These are phyloP conservation scores for Terana coerulea DNA, from an alignment of 768 basidiomycete genomes.

Conservation along the genomic window DNA sequence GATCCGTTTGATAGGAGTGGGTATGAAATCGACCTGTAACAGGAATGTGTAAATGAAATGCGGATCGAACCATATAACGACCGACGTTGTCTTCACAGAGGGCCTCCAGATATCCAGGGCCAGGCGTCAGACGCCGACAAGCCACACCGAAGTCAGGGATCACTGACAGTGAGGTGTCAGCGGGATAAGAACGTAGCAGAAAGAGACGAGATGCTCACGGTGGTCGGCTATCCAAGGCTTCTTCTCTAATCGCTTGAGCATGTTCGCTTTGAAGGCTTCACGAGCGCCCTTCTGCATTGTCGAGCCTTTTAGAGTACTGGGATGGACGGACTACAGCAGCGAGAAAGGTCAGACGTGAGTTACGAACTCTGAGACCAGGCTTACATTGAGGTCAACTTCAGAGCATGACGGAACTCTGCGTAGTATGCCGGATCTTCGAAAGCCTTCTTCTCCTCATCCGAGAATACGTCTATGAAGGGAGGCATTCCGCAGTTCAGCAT, in stretches of 20 bases:
- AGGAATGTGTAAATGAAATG: neutral
- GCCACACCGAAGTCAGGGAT: slow-evolving; percentile 55
- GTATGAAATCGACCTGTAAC: slow-evolving; percentile 49
- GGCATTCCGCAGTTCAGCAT: neutral
- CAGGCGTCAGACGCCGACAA: slow-evolving; percentile 65
- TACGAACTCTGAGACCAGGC: too few relatives aligned
- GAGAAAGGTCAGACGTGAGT: neutral
- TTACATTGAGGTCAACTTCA: slow-evolving; percentile 52
- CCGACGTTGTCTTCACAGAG: slow-evolving; percentile 58
- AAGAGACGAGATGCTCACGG: slow-evolving; percentile 28
- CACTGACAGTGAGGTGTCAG: slow-evolving; percentile 31
- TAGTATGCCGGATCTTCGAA: slow-evolving; percentile 49
- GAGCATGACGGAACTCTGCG: slow-evolving; percentile 41
- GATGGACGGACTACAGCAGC: slow-evolving; percentile 33
- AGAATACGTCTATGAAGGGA: slow-evolving; percentile 47
- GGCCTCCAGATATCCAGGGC: slow-evolving; percentile 65
- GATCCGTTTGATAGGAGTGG: slow-evolving; percentile 46
- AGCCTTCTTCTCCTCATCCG: slow-evolving; percentile 44
- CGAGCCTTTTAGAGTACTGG: slow-evolving; percentile 38
- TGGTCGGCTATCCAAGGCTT: slow-evolving; percentile 61
- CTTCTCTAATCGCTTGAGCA: slow-evolving; percentile 47
- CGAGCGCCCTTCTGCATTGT: slow-evolving; percentile 34
- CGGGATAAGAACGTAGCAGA: neutral
- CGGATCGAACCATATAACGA: neutral
- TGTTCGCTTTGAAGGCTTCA: slow-evolving; percentile 37